phyloP scores from a whole-genome alignment of 148 eudicot species.

The Vaccinium macrocarpon region DNA sequence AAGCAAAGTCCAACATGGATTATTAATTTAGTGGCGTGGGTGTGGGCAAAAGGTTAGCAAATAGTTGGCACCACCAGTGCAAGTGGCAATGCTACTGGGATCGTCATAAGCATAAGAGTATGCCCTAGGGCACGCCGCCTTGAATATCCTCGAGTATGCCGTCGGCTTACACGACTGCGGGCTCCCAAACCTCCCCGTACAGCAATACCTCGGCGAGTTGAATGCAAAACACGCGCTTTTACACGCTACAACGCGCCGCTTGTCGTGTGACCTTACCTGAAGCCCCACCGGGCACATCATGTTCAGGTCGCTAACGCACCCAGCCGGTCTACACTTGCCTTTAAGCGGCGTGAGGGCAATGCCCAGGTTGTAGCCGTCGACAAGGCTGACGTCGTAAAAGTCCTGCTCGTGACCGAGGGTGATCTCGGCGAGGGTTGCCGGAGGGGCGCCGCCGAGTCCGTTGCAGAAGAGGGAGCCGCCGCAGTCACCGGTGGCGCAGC shows the following conservation, averaged over 20 bases:
- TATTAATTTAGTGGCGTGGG: slow-evolving; percentile 45
- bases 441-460: slow-evolving; percentile 88
- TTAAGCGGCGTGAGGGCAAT: slow-evolving; percentile 63
- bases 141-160: slow-evolving; percentile 87
- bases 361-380: slow-evolving; percentile 89
- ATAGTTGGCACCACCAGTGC: slow-evolving; percentile 67
- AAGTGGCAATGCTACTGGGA: slow-evolving; percentile 92
- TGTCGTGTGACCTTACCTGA: slow-evolving; percentile 63
- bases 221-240: slow-evolving; percentile 93
- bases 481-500: slow-evolving; percentile 92
- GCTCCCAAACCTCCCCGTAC: slow-evolving; percentile 71
- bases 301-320: slow-evolving; percentile 87
- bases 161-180: slow-evolving; percentile 95
- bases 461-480: slow-evolving; percentile 76
- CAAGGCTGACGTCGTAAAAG: slow-evolving; percentile 89
- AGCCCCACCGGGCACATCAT: slow-evolving; percentile 83
- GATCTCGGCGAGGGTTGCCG: slow-evolving; percentile 88
- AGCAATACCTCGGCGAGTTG: slow-evolving; percentile 85
- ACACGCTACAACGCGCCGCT: slow-evolving; percentile 66
- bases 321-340: slow-evolving; percentile 68
- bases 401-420: slow-evolving; percentile 78
- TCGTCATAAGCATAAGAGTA: slow-evolving; percentile 98
- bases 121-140: slow-evolving; percentile 86
- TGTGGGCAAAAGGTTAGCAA: slow-evolving; percentile 86
- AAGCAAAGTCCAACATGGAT: too few relatives aligned